These are phyloP conservation scores for Plasmopara viticola DNA, from an alignment of 352 stramenopile genomes.

Conservation along the genomic window DNA sequence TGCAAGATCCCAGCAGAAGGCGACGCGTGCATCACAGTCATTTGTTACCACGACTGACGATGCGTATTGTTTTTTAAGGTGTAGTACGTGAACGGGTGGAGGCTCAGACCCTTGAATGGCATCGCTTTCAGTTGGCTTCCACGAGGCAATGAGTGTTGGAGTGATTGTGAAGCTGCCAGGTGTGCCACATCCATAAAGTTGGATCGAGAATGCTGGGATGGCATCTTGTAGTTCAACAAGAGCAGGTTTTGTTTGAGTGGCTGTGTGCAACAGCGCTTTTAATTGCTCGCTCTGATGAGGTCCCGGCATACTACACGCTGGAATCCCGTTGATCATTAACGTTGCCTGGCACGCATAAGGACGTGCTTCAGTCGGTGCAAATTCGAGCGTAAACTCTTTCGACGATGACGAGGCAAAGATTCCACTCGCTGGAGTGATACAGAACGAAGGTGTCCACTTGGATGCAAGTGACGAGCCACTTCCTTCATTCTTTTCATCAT, in stretches of 20 bases:
- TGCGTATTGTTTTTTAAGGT: slow-evolving; percentile 10
- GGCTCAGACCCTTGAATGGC: slow-evolving; percentile 6
- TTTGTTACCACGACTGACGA: slow-evolving; percentile 24
- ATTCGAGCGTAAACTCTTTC: slow-evolving; percentile 41
- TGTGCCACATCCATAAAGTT: slow-evolving; percentile 14
- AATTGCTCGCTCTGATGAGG: slow-evolving; percentile 34
- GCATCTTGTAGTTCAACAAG: slow-evolving; percentile 6
- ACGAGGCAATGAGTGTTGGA: slow-evolving; percentile 11
- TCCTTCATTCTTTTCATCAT: slow-evolving; percentile 8
- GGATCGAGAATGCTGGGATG: slow-evolving; percentile 19
- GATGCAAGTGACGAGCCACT: slow-evolving; percentile 3
- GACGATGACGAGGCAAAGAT: slow-evolving; percentile 35
- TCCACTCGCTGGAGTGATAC: slow-evolving; percentile 31
- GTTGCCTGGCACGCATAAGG: slow-evolving; percentile 27
- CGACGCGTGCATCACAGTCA: slow-evolving; percentile 23
- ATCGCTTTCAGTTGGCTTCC: slow-evolving; percentile 8
- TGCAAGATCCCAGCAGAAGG: slow-evolving; percentile 29
- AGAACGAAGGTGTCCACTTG: slow-evolving; percentile 25
- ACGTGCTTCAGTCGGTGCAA: slow-evolving; percentile 24
- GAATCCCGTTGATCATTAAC: slow-evolving; percentile 42
- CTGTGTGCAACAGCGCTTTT: slow-evolving; percentile 15
- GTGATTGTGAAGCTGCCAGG: slow-evolving; percentile 18
- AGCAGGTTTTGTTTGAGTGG: slow-evolving; percentile 9
- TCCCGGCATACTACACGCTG: slow-evolving; percentile 47
- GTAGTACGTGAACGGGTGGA: slow-evolving; percentile 11